Evolutionary conservation across 768 basidiomycete genomes (phyloP), one percentile per base, ranked within the genome.

Genomic region (Trametes cinnabarina): DNA sequence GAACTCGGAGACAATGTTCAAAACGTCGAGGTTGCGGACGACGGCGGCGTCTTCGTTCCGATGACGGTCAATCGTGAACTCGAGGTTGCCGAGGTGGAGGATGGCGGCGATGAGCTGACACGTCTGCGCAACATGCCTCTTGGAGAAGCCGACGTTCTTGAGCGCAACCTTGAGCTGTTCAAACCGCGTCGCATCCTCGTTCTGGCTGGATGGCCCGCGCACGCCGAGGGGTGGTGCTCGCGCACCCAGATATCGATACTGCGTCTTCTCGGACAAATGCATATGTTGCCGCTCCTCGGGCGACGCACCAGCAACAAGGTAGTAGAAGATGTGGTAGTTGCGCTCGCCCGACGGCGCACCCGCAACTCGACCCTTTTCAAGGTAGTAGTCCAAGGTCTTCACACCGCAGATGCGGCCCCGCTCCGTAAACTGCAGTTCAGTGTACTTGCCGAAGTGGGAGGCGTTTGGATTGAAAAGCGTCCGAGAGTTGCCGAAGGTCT

Each of bases 261-360:
- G 81, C 1, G 84, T 82, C 70, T 87, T 88, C 68, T 96, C 90
- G 50, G 82, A 74, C 9, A 99, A 81, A 61, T 90, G 88, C 51
- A 98, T 82, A 69, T 95, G 93, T 26, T 90, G 85, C 14, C 91
- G 78, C 70, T 99, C 97, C 66, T 98, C 97, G 0, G 82, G 68
- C 0, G 88, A 85, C 1, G 94, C 94, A 23, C 97, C 96, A 0
- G 93, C 89, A 57, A 95, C 86, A 66, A 99, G 84, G 71, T 97
- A 97, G 70, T 98, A 98, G 73, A 98, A 97, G 34, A 96, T 94
- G 72, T 99, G 94, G 71, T 98, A 98, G 64, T 97, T 98, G 11
- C 95, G 85, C 72, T 99, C 95, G 53, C 94, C 94, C 0, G 88
- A 90, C 0, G 92, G 90, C 0, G 90, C 83, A 20, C 85, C 84